These are phyloP conservation scores for Actinomortierella ambigua DNA, from an alignment of 371 early-diverging fungal species.

Conservation along the genomic window DNA sequence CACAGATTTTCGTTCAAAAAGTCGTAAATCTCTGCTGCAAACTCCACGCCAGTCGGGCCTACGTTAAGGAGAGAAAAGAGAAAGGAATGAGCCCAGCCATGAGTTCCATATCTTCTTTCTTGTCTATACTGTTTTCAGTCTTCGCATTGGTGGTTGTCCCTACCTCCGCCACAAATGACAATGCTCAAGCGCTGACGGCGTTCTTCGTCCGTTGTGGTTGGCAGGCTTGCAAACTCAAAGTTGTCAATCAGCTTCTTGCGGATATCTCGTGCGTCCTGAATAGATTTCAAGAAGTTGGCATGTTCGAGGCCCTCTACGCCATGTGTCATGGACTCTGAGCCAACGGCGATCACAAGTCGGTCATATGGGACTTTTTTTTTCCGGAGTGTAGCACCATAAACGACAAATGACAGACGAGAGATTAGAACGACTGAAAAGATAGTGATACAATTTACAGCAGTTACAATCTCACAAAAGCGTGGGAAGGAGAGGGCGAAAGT, in stretches of 20 bases:
- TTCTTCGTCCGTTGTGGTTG: constrained; percentile 75
- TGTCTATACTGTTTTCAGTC: not conserved
- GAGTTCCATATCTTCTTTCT: not conserved
- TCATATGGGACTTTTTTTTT: constrained; percentile 72
- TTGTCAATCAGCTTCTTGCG: constrained; percentile 70
- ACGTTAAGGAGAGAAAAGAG: constrained; percentile 22
- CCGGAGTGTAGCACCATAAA: too few species aligned
- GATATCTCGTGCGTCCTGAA: constrained; percentile 75
- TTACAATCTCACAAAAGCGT: not conserved
- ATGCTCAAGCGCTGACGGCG: constrained; percentile 82
- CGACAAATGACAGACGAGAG: not conserved
- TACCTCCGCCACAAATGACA: constrained; percentile 87
- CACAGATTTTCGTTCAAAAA: constrained; percentile 83
- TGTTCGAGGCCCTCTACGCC: constrained; percentile 81
- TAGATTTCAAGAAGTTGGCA: constrained; percentile 71
- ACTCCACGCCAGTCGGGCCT: constrained; percentile 82
- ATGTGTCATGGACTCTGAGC: constrained; percentile 81
- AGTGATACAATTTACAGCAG: constrained; percentile 1
- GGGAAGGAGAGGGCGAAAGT: not conserved
- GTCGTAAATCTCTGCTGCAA: constrained; percentile 86
- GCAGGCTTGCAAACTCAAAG: constrained; percentile 85
- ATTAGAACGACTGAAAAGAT: not conserved
- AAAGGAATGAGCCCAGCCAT: too few species aligned
- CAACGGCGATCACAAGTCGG: constrained; percentile 83
- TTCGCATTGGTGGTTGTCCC: too few species aligned